Evolutionary conservation across 78 protist genomes (phyloP).

Genomic region (Salpingoeca rosetta): DNA sequence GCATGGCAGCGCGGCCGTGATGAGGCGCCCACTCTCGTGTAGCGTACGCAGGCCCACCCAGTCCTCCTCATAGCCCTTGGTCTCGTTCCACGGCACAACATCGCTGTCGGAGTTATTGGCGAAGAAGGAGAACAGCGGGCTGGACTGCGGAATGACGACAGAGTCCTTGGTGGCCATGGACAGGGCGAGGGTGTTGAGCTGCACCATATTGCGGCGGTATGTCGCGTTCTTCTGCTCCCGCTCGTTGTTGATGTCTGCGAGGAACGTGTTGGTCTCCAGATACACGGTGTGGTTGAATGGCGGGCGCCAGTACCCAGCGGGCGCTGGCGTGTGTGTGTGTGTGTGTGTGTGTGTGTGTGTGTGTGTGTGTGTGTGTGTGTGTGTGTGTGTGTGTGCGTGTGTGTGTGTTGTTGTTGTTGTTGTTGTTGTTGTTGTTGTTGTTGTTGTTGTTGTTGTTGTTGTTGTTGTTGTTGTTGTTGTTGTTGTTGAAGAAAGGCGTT

Average conservation of each 20-base stretch:
- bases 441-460: too few relatives aligned
- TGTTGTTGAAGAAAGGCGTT: not conserved
- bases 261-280: constrained; percentile 31
- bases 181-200: constrained; percentile 43
- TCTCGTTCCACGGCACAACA: not conserved
- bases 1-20: too few relatives aligned
- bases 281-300: constrained; percentile 8
- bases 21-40: too few relatives aligned
- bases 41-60: too few relatives aligned
- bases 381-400: too few relatives aligned
- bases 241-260: constrained; percentile 57
- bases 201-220: constrained; percentile 36
- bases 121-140: constrained; percentile 21
- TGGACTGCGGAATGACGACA: constrained; percentile 50
- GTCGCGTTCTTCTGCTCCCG: constrained; percentile 33
- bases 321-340: not conserved
- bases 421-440: too few relatives aligned
- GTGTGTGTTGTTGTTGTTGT: too few relatives aligned
- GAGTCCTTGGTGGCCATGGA: constrained; percentile 44
- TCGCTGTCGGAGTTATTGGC: not conserved
- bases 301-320: constrained; percentile 58
- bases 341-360: not conserved
- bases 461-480: not conserved
- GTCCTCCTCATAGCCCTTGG: not conserved
- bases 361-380: too few relatives aligned